Evolutionary conservation across 768 basidiomycete species (phyloP).

Genomic region (Tulasnella sp.): DNA sequence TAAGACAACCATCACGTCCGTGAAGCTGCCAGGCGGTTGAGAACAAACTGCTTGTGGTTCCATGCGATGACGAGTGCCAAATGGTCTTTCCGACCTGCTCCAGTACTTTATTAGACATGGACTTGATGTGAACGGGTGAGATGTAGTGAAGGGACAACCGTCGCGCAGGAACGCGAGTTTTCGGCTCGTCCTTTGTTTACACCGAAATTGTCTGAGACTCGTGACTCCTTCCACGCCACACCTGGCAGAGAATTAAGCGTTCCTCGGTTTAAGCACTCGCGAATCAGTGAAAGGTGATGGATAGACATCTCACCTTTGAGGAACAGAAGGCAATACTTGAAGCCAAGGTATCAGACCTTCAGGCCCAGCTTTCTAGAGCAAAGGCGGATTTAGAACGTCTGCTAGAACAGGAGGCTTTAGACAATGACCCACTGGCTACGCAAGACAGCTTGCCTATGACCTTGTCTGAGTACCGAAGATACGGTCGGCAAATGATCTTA

Average conservation of each 20-base stretch:
- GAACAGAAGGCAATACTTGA: slow-evolving; percentile 6
- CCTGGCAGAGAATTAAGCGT: no score
- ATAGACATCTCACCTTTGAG: not conserved
- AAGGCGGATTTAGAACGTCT: slow-evolving; percentile 12
- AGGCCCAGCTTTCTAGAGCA: not conserved
- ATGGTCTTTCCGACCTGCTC: not conserved
- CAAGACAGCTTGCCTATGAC: slow-evolving; percentile 32
- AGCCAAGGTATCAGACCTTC: not conserved
- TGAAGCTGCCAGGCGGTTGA: not conserved
- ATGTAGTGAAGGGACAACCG: not conserved
- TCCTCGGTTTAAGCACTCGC: not conserved
- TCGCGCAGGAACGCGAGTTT: not conserved
- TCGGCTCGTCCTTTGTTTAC: not conserved
- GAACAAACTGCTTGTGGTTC: not conserved
- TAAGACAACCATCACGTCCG: not conserved
- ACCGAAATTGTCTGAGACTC: not conserved
- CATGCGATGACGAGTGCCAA: not conserved
- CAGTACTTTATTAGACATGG: not conserved
- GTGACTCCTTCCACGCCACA: slow-evolving; percentile 11
- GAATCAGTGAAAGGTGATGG: not conserved
- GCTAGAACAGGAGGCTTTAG: not conserved
- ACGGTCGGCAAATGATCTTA: slow-evolving; percentile 96
- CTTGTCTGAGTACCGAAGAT: slow-evolving; percentile 72
- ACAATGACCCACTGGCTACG: not conserved
- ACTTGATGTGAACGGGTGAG: not conserved